Conservation (phyloP, 176 grass and related monocot genomes). For the Eleusine indica region DNA sequence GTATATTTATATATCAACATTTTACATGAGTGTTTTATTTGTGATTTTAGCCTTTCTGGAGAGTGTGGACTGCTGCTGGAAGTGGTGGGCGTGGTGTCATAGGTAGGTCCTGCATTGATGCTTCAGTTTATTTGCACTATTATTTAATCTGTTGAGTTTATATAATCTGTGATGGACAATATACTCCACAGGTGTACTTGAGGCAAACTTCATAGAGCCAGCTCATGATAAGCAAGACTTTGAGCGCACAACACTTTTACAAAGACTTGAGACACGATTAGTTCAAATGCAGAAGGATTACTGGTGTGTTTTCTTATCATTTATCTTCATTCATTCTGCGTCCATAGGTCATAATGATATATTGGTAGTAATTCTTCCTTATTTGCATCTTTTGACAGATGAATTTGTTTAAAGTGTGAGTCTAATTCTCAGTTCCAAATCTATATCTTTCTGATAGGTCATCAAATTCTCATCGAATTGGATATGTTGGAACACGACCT, state of each 20-base stretch:
- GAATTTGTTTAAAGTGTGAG: conserved; percentile 6
- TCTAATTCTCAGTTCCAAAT: conserved; percentile 11
- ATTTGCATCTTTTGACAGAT: not conserved
- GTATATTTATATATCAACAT: not conserved
- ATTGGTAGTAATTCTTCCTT: conserved; percentile 11
- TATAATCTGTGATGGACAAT: conserved; percentile 23
- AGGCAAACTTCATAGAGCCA: conserved; percentile 97
- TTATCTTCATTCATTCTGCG: conserved; percentile 21
- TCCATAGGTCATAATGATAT: not conserved
- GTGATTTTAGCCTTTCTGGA: conserved; percentile 94
- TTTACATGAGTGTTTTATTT: conserved; percentile 29
- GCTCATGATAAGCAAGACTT: conserved; percentile 99
- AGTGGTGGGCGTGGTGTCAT: conserved; percentile 98
- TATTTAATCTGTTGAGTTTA: conserved; percentile 10
- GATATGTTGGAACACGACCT: conserved; percentile 60
- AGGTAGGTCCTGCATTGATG: conserved; percentile 53
- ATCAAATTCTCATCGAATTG: conserved; percentile 75
- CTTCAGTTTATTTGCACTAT: conserved; percentile 18
- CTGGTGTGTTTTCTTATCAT: conserved; percentile 57
- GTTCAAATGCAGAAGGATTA: conserved; percentile 96
- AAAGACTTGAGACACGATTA: conserved; percentile 80
- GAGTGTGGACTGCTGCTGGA: conserved; percentile 89
- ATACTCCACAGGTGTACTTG: conserved; percentile 74
- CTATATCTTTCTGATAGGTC: conserved; percentile 54
- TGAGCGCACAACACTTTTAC: conserved; percentile 92